Evolutionary conservation across 305 asterid species (phyloP).

Genomic region (Rubia balearica): DNA sequence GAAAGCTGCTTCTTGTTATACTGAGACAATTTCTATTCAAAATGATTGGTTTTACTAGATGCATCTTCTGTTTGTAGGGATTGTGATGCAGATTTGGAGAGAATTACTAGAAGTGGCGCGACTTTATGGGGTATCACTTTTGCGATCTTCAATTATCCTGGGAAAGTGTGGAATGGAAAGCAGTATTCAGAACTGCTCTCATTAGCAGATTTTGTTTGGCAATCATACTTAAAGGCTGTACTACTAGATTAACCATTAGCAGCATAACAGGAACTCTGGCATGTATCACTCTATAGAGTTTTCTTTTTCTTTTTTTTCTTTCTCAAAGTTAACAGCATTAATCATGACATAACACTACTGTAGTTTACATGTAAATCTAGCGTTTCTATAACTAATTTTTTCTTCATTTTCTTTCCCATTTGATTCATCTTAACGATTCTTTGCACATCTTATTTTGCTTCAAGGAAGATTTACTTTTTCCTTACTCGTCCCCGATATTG

Average conservation of each 20-base stretch:
- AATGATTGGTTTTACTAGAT: conserved; percentile 7
- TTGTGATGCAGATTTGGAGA: not conserved
- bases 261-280: too few species aligned
- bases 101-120: not conserved
- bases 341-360: not conserved
- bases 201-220: not conserved
- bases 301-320: too few species aligned
- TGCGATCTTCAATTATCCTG: not conserved
- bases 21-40: not conserved
- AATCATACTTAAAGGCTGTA: too few species aligned
- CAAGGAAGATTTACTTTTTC: not conserved
- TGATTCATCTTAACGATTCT: too few species aligned
- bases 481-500: not conserved
- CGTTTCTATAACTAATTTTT: too few species aligned
- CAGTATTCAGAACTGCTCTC: not conserved
- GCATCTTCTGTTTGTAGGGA: conserved; percentile 2
- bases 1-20: not conserved
- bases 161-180: not conserved
- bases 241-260: not conserved
- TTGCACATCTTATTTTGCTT: not conserved
- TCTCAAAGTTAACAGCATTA: not conserved
- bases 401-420: not conserved
- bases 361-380: not conserved
- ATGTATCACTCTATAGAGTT: too few species aligned
- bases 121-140: not conserved